Conservation (phyloP, 768 basidiomycete genomes). For the Russula foetens region DNA sequence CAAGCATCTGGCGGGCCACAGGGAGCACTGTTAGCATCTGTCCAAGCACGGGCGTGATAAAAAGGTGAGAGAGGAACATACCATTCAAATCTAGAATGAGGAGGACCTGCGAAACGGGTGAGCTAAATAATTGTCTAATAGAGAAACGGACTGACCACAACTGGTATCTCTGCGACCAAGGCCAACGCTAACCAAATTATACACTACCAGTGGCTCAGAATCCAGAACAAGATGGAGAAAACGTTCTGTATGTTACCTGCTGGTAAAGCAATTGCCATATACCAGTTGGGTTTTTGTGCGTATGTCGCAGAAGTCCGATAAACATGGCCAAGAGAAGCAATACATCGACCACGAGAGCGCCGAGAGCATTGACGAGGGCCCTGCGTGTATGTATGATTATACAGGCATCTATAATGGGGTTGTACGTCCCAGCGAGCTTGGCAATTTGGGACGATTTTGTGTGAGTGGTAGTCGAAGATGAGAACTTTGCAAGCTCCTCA, state of each 20-base stretch:
- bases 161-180: neutral
- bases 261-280: constrained; percentile 13
- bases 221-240: neutral
- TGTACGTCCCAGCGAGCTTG: neutral
- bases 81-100: constrained; percentile 3
- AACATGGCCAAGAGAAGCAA: neutral
- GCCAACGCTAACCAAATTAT: constrained; percentile 3
- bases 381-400: neutral
- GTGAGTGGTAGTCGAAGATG: neutral
- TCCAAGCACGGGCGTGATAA: too few relatives aligned
- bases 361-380: neutral
- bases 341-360: neutral
- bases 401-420: neutral
- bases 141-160: neutral
- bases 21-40: too few relatives aligned
- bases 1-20: neutral
- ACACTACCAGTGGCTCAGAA: neutral
- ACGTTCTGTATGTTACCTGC: neutral
- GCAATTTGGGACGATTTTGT: too few relatives aligned
- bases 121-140: neutral
- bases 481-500: neutral
- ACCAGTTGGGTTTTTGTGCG: neutral
- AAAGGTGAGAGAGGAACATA: neutral
- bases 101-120: neutral
- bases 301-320: neutral